Evolutionary conservation across 306 rosid species (phyloP).

Genomic region (Ceratonia siliqua): DNA sequence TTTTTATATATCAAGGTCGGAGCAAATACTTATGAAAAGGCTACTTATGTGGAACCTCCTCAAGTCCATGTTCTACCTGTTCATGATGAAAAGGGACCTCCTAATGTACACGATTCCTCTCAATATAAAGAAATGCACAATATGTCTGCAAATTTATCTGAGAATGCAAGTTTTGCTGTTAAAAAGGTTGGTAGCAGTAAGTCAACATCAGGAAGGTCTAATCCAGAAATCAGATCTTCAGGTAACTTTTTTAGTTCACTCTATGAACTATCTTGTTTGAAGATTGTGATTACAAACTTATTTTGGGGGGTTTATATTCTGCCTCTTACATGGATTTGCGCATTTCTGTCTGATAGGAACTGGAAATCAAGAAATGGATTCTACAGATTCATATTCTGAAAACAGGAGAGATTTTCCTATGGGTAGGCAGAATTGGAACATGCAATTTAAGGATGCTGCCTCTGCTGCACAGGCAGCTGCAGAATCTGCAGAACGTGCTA

Average conservation of each 20-base stretch:
- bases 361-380: slow-evolving; percentile 41
- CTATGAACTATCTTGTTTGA: slow-evolving; percentile 1
- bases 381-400: slow-evolving; percentile 49
- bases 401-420: slow-evolving; percentile 42
- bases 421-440: slow-evolving; percentile 56
- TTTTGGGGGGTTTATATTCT: slow-evolving; percentile 16
- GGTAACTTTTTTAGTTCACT: slow-evolving; percentile 33
- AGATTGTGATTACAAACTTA: neutral
- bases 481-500: slow-evolving; percentile 91
- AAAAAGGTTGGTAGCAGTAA: slow-evolving; percentile 35
- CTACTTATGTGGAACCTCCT: slow-evolving; percentile 57
- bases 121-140: slow-evolving; percentile 33
- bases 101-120: slow-evolving; percentile 44
- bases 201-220: slow-evolving; percentile 38
- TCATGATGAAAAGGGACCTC: slow-evolving; percentile 50
- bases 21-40: slow-evolving; percentile 56
- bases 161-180: slow-evolving; percentile 37
- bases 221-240: slow-evolving; percentile 47
- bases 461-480: slow-evolving; percentile 99
- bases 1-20: slow-evolving; percentile 55
- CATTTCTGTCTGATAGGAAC: slow-evolving; percentile 41
- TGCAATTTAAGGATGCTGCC: slow-evolving; percentile 91
- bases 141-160: slow-evolving; percentile 20
- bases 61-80: slow-evolving; percentile 49
- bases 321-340: slow-evolving; percentile 12